Evolutionary conservation across 2,329 filamentous ascomycete species (phyloP), one percentile per base, ranked within the genome.

Genomic region (Onygenales sp.): DNA sequence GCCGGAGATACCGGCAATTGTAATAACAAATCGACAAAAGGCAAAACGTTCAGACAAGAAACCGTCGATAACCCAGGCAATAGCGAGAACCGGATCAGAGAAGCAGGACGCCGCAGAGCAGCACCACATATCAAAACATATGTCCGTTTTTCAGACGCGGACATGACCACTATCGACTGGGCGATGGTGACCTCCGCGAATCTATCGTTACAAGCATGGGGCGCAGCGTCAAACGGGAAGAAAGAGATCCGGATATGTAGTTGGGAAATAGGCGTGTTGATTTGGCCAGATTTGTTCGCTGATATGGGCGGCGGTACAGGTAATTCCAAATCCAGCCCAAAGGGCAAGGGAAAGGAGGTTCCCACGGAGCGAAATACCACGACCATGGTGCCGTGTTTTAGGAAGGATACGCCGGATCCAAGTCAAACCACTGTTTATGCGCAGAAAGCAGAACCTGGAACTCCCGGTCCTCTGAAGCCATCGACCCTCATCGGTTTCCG

Each of bases 41-140:
- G 10, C 4, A 6, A 10, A 33, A 43, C 49, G 10, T 27, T 40
- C 10, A 5, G 27, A 21, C 40, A 37, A 47, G 14, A 40, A 32
- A 39, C 27, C 4, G 5, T 37, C 8, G 45, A 11, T 7, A 13
- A 42, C 14, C 37, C 32, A n/a, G 21, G n/a, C 2, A 42, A 6
- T 13, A 17, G 17, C 9, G 43, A 39, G 27, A 51, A 55, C 4
- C 56, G 42, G 1, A 49, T 66, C 1, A 64, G 63, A 5, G 75
- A 85, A 56, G 79, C 81, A 7, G 83, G 84, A 1, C 76, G 87
- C 52, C 75, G 80, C 47, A 77, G 82, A 33, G 89, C 88, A 14
- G 88, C 88, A 0, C 90, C 90, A 0, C 90, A 95, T 61, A 87
- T 95, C 65, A 95, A 95, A 67, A 95, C 89, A 0, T 95, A 93